Evolutionary conservation across 768 basidiomycete genomes (phyloP), one percentile per base, ranked within the genome.

Genomic region (Tephrocybe sp.): DNA sequence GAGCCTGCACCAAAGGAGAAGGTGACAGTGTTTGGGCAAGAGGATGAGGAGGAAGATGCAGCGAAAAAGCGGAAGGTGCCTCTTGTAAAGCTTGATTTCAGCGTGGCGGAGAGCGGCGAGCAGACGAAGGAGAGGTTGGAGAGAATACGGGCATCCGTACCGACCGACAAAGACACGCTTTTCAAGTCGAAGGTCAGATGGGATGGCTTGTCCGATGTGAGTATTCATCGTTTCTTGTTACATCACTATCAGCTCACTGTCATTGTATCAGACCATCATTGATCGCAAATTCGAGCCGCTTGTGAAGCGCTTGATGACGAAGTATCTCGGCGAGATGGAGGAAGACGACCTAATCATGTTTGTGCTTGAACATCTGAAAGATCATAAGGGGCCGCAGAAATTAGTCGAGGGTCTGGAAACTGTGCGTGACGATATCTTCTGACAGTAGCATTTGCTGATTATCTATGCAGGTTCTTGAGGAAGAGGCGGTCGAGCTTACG

Each of bases 321-420:
- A 89, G 64, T 92, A 89, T 60, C 82, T 98, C 11, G 94, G 93
- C 51, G 92, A 95, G 61, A 78, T 93, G 61, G 91, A 94, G 53
- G 94, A 96, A 61, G 91, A 94, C 54, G 94, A 98, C 62, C 77
- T 97, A 52, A 86, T 93, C 49, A 90, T 96, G 82, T 97, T 93
- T 64, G 92, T 90, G 7, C 71, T 96, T 11, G 94, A 97, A 65
- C 92, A 96, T 64, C 71, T 97, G 38, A 90, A 91, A 65, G 95
- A 96, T 57, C 89, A 91, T 63, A 95, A 94, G 61, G 73, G 81
- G 15, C 89, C 93, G 0, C 78, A 79, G 47, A 93, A 92, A 62
- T 76, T 98, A 2, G 81, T 92, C 9, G 95, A 96, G 60, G 93
- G 92, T 11, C 71, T 98, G 18, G 92, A 93, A 71, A 88, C 91